Percentiles rank a stretch among this genome's conserved stretches.
phyloP scores from a whole-genome alignment of 768 basidiomycete species.

The Thelephora aurantiotincta region DNA sequence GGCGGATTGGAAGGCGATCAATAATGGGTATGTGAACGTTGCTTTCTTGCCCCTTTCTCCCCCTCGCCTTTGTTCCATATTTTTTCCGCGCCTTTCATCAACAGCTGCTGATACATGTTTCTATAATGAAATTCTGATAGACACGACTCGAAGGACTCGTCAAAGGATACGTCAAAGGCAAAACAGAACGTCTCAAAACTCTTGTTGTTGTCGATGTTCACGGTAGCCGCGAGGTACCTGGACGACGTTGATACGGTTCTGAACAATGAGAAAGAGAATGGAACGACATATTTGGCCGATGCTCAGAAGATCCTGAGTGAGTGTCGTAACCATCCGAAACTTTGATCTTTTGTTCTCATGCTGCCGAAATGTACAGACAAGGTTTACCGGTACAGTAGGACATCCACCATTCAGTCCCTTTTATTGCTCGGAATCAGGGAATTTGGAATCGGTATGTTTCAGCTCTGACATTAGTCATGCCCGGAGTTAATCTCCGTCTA shows the following conservation, averaged over 20 bases:
- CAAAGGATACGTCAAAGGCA: slow-evolving; percentile 22
- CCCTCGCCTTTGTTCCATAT: background rate
- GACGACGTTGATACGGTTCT: slow-evolving; percentile 28
- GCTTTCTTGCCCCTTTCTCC: slow-evolving; percentile 7
- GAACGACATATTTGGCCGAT: slow-evolving; percentile 44
- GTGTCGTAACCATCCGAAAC: slow-evolving; percentile 6
- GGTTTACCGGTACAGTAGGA: slow-evolving; percentile 50
- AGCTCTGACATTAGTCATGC: background rate
- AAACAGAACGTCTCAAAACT: slow-evolving; percentile 49
- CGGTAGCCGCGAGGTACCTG: slow-evolving; percentile 64
- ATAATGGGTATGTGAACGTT: slow-evolving; percentile 20
- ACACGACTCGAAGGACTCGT: background rate
- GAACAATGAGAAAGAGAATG: slow-evolving; percentile 41
- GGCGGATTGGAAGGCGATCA: slow-evolving; percentile 30
- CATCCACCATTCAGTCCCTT: slow-evolving; percentile 70
- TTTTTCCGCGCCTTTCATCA: background rate
- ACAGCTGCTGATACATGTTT: background rate
- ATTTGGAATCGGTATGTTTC: slow-evolving; percentile 57
- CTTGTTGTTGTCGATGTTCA: slow-evolving; percentile 67
- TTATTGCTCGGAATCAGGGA: slow-evolving; percentile 72
- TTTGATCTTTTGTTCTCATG: slow-evolving; percentile 4
- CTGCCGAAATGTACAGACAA: slow-evolving; percentile 25
- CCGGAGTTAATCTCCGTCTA: slow-evolving; percentile 6
- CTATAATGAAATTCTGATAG: background rate
- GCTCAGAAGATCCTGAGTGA: slow-evolving; percentile 54